Evolutionary conservation across 257 asterid genomes (phyloP), one percentile per base, ranked within the genome.

Genomic region (Handroanthus guayacan): DNA sequence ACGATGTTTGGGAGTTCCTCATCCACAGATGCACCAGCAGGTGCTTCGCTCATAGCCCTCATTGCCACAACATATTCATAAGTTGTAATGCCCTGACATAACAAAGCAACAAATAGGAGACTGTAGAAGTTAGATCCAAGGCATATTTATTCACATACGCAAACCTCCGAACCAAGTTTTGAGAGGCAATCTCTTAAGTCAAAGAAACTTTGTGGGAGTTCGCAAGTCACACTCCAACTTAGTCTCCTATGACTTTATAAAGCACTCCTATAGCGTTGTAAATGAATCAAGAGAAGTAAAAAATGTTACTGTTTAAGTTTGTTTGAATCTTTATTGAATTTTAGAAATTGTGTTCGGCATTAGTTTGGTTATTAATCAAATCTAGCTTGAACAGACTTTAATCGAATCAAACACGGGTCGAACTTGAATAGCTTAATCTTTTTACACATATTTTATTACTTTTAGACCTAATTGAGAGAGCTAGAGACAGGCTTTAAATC

Each of bases 11-110:
- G 96, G 75, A 87, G 83, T 75, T 90, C 98, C 81, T 93, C 97
- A 69, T 91, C 98, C 8, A 86, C 81, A 56, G 97, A 90, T 69
- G 85, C 96, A 77, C 90, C 97, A 0, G 82, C 92, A 16, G 96
- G 98, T 62, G 92, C 96, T 85, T 93, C 98, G 34, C 98, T 93
- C 97, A 91, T 90, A 67, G 98, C 90, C 85, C 99, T 85, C 99
- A 95, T 95, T 51, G 99, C 99, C 83, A 95, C 98, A 47, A 95
- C 98, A 61, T 87, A 95, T 78, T 95, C 99, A 6, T 91, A 93
- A 7, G 99, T 95, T 6, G 98, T 95, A 74, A 95, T 95, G 7
- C 98, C 99, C 99, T 95, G 75, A 51, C 67, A 62, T 62, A 78
- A 71, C 62, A 78, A 51, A 56, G 66, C 54, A 62, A 60, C 63